Base-by-base conservation (phyloP, 495 filamentous ascomycete species). In the Penicillium maclennaniae region DNA sequence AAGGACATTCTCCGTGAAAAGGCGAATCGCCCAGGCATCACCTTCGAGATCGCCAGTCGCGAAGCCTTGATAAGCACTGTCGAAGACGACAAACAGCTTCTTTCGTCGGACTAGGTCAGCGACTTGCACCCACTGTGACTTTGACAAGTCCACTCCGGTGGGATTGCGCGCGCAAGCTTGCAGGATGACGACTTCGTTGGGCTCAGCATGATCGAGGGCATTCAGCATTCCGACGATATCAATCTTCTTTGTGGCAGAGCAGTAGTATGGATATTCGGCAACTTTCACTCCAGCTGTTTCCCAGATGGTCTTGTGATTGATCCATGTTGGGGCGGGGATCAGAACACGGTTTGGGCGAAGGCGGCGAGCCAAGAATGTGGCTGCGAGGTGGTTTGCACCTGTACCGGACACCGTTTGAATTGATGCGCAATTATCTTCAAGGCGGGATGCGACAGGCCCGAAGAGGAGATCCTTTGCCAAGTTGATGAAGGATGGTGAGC, bases 331-430 rank as follows among this genome's bases (percentile, higher is more conserved):
- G 16, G 40, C 28, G 0, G 60, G 34, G 17, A 66, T 53, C 25
- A 43, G 59, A 6, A 68, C 63, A 23, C 19, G 20, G 23, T 54
- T 47, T 15, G 55, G 49, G 7, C 36, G 27, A 9, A 56, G 34
- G 26, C 47, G 7, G 10, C 47, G 46, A 53, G 82, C 71, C 38
- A 90, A 79, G 77, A 92, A 91, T 53, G 85, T 76, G 45, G 84
- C 87, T 44, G 88, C 89, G 1, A 92, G 71, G 54, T 91, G 87
- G 21, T 90, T 79, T 36, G 89, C 87, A 47, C 89, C 89, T 25
- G 89, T 93, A 53, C 89, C 89, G 45, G 88, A 89, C 70, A 92
- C 84, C 54, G 89, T 88, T 67, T 89, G 86, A 5, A 23, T 23
- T 23, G 23, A 23, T 23, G 23, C 5, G 2, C 2, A 23, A 23